A percentile compares a stretch with the other conserved stretches of the same genome.
These are phyloP conservation scores for Hypocreales sp. DNA, from an alignment of 2,329 filamentous ascomycete species.

Conservation along the genomic window DNA sequence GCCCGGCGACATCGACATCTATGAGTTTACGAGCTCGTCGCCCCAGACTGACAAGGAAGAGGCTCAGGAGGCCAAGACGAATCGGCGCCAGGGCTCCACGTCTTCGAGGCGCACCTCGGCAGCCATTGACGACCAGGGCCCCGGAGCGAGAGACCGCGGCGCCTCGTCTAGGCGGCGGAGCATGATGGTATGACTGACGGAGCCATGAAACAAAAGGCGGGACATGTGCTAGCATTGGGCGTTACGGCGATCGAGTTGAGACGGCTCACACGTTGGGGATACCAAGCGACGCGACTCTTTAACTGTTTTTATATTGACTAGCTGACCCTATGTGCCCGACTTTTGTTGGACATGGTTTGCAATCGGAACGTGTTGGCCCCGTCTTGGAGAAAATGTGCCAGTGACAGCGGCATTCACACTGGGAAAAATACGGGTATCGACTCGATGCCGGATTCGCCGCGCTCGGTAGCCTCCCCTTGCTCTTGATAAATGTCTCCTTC, in stretches of 20 bases:
- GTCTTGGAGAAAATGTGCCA: too few species aligned
- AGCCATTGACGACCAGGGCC: conserved; percentile 17
- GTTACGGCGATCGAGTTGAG: too few species aligned
- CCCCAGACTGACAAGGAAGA: conserved; percentile 19
- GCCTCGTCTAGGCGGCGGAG: conserved; percentile 38
- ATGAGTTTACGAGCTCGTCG: conserved; percentile 37
- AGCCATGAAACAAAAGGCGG: conserved; percentile 5
- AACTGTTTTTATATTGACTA: conserved; percentile 16
- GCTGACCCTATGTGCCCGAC: too few species aligned
- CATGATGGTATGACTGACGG: conserved; percentile 43
- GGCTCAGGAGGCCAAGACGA: conserved; percentile 9
- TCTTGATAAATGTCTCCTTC: too few species aligned
- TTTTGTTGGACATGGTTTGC: conserved; percentile 7
- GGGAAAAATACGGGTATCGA: conserved; percentile 15
- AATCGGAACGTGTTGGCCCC: conserved; percentile 3
- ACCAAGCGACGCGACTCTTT: conserved; percentile 22
- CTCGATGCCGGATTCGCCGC: too few species aligned
- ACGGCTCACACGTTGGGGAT: too few species aligned
- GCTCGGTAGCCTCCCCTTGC: too few species aligned
- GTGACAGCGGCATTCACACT: too few species aligned
- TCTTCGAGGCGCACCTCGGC: conserved; percentile 23
- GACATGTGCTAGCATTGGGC: conserved; percentile 8
- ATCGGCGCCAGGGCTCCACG: conserved; percentile 17
- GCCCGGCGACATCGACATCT: conserved; percentile 27
- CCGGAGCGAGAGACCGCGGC: conserved; percentile 12